phyloP scores from a whole-genome alignment of 352 stramenopile species.

The Phytophthora citrophthora region DNA sequence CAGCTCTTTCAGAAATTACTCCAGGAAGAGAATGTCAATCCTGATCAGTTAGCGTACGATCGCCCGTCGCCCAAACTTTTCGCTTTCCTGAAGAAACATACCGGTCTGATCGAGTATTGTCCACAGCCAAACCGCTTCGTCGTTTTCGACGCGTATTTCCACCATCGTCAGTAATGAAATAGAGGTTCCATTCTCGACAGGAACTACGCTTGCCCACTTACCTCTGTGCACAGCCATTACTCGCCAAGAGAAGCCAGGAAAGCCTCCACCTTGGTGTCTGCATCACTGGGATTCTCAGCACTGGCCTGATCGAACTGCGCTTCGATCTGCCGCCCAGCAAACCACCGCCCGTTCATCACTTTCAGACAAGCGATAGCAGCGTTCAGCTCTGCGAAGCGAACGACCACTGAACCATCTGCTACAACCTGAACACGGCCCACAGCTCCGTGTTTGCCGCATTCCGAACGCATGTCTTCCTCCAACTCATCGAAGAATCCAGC shows the following conservation, averaged over 20 bases:
- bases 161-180: slow-evolving; percentile 22
- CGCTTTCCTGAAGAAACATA: slow-evolving; percentile 80
- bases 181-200: background rate
- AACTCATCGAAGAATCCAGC: slow-evolving; percentile 70
- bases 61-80: slow-evolving; percentile 83
- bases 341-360: slow-evolving; percentile 82
- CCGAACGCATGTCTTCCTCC: slow-evolving; percentile 78
- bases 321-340: slow-evolving; percentile 72
- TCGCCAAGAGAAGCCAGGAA: slow-evolving; percentile 75
- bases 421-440: slow-evolving; percentile 75
- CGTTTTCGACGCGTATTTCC: slow-evolving; percentile 80
- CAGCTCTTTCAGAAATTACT: slow-evolving; percentile 72
- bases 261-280: slow-evolving; percentile 75
- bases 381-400: slow-evolving; percentile 61
- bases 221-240: slow-evolving; percentile 19
- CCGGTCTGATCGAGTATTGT: slow-evolving; percentile 47
- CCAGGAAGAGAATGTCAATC: slow-evolving; percentile 31
- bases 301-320: slow-evolving; percentile 67
- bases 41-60: slow-evolving; percentile 71
- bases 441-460: slow-evolving; percentile 72
- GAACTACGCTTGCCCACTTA: background rate
- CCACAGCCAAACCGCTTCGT: slow-evolving; percentile 89
- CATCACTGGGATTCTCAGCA: slow-evolving; percentile 61
- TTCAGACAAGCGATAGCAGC: slow-evolving; percentile 77
- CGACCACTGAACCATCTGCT: slow-evolving; percentile 61